Evolutionary conservation across 2,329 filamentous ascomycete species (phyloP), one percentile per base, ranked within the genome.

Genomic region (Hypoxylon rubiginosum): DNA sequence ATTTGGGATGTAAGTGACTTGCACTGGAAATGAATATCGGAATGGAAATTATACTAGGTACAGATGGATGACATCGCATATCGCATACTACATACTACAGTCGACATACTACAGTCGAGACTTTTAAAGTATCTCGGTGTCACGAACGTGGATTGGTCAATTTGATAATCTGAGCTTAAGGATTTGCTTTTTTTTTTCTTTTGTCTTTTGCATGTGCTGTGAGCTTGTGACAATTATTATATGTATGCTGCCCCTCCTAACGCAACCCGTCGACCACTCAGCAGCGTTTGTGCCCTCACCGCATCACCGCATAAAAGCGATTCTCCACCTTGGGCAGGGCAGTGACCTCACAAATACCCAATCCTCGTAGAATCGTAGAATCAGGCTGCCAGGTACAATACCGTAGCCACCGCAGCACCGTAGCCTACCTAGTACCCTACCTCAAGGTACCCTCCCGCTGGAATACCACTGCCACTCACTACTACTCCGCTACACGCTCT

Each of bases 331-430:
- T 67, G 66, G 66, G 63, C 60, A 63, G 59, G 49, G 59, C 50
- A 64, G 66, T 71, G 68, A 71, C 66, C 66, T 71, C 68, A 71
- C 68, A 63, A 39, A 55, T 69, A 69, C 63, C 66, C 61, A 69
- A 71, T 69, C 54, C 48, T 60, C 28, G 41, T 39, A 60, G 52
- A 68, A 60, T 53, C 60, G 66, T 13, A 41, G 15, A 41, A 17
- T 19, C n/a, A 19, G 39, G 39, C 39, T 43, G 39, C 9, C 39
- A 10, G 39, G n/a, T 8, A 11, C 39, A 43, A 52, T 24, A 24
- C 21, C 21, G 21, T 24, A 24, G 21, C 21, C 21, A 24, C 21
- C 21, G 21, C 21, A 24, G 32, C 21, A 24, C 21, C 21, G 21
- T 4, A 24, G 32, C 32, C 32, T 36, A 13, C 32, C 32, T 13